These are phyloP conservation scores for Aspergillus coremiiformis DNA, from an alignment of 495 filamentous ascomycete species.

Conservation along the genomic window DNA sequence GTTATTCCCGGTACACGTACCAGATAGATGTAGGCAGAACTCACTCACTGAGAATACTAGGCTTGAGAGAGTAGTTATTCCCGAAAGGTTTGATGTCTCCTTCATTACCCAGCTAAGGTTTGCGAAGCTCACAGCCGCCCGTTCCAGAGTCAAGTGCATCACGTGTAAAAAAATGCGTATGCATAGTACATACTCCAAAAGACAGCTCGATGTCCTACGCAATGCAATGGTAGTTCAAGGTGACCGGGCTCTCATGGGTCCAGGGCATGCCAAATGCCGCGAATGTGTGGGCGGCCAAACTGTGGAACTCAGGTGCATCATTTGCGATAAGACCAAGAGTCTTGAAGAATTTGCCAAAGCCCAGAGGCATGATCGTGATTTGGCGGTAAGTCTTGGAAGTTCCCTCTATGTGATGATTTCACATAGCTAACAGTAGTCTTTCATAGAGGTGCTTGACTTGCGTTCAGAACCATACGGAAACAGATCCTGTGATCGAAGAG, in stretches of 20 bases:
- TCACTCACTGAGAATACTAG: slow-evolving; percentile 8
- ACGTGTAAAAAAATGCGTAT: slow-evolving; percentile 37
- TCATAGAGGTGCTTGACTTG: slow-evolving; percentile 50
- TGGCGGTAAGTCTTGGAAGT: slow-evolving; percentile 35
- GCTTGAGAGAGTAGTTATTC: slow-evolving; percentile 19
- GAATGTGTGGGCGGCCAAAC: slow-evolving; percentile 21
- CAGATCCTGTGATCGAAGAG: slow-evolving; percentile 17
- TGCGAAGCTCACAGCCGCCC: slow-evolving; percentile 3
- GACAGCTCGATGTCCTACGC: slow-evolving; percentile 33
- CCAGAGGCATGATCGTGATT: slow-evolving; percentile 42
- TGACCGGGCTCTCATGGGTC: not conserved
- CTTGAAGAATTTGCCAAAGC: slow-evolving; percentile 50
- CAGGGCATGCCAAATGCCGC: slow-evolving; percentile 14
- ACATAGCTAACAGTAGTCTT: slow-evolving; percentile 5
- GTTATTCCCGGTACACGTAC: not conserved
- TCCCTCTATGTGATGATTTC: not conserved
- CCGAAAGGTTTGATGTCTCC: slow-evolving; percentile 21
- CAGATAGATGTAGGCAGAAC: not conserved
- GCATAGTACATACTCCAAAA: slow-evolving; percentile 37
- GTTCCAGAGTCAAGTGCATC: slow-evolving; percentile 40
- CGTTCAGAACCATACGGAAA: slow-evolving; percentile 29
- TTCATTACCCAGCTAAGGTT: not conserved
- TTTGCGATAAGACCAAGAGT: slow-evolving; percentile 41
- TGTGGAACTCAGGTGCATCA: slow-evolving; percentile 32
- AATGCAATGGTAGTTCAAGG: slow-evolving; percentile 18